Evolutionary conservation across 2,329 filamentous ascomycete species (phyloP), one percentile per base, ranked within the genome.

Genomic region (Lecanicillium sp.): DNA sequence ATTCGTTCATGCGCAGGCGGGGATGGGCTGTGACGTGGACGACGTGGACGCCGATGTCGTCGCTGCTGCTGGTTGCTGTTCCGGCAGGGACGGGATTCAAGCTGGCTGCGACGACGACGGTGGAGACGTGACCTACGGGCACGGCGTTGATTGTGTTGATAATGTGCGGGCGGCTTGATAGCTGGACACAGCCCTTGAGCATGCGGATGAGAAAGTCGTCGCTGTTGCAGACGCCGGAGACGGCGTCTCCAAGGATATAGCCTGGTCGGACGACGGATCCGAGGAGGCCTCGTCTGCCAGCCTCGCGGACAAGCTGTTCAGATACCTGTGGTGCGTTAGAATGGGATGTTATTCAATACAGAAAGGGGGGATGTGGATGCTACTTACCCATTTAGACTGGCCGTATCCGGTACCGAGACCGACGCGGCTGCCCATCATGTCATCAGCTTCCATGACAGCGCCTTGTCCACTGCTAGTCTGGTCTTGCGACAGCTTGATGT

Each of bases 141-240:
- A 95, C 84, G 58, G 82, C 78, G 65, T 95, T 96, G 59, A 95
- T 78, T 0, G 86, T 85, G 65, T 95, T 96, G 56, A 70, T 62
- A 49, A 95, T 94, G 48, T 75, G 72, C 1, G 89, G 90, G 1
- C 86, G 73, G 3, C 71, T 70, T 3, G 66, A 66, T 3, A 95
- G 69, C 60, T 96, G 89, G 36, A 94, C 68, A 52, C 87, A 94
- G 41, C 87, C 89, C 65, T 95, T 95, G 41, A 82, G 65, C 63
- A 95, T 77, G 29, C 90, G 78, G 47, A 95, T 75, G 6, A 96
- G 65, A 67, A 95, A 96, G 60, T 95, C 90, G 53, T 96, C 90
- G 1, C 80, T 89, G 58, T 83, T 86, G 56, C 66, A 83, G 45
- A 76, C 75, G 37, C 89, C 89, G 11, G 74, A 78, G 32, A 68